Percentiles rank a stretch among this genome's conserved stretches.
These are phyloP conservation scores for Wickerhamomyces chaumierensis DNA, from an alignment of 805 yeast species.

Conservation along the genomic window DNA sequence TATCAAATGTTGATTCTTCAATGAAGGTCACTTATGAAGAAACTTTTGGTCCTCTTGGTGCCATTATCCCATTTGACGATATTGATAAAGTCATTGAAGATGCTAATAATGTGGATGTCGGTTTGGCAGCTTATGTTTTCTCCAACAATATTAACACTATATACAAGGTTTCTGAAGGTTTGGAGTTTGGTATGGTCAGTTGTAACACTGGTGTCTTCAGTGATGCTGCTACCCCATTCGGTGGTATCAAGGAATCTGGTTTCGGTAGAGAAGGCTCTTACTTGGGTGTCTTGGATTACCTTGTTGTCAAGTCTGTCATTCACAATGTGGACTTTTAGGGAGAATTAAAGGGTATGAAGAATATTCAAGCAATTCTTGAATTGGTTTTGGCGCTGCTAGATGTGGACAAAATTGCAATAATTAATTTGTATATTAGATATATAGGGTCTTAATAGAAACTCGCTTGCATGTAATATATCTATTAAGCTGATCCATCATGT, in stretches of 20 bases:
- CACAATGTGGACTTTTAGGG: not conserved
- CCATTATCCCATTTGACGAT: slow-evolving; percentile 41
- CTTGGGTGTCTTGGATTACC: slow-evolving; percentile 52
- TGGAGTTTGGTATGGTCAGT: slow-evolving; percentile 58
- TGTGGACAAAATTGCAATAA: too few relatives aligned
- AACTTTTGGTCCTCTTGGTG: slow-evolving; percentile 58
- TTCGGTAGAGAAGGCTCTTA: slow-evolving; percentile 62
- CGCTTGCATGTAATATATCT: too few relatives aligned
- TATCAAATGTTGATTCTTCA: slow-evolving; percentile 37
- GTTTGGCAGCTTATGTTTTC: slow-evolving; percentile 51
- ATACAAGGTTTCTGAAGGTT: slow-evolving; percentile 40
- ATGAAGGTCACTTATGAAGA: slow-evolving; percentile 45
- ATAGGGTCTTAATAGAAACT: too few relatives aligned
- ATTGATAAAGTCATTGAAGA: slow-evolving; percentile 39
- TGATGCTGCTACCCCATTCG: slow-evolving; percentile 45
- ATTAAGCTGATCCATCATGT: too few relatives aligned
- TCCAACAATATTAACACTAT: slow-evolving; percentile 39
- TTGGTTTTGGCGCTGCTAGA: not conserved
- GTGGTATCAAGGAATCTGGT: slow-evolving; percentile 59
- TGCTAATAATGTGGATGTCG: slow-evolving; percentile 46
- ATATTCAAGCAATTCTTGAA: not conserved
- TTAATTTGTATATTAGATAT: too few relatives aligned
- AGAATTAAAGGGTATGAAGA: too few relatives aligned
- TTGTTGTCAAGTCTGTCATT: slow-evolving; percentile 37
- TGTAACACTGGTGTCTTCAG: slow-evolving; percentile 49